Percentiles rank a stretch among this genome's conserved stretches.
Evolutionary conservation across 768 basidiomycete genomes (phyloP).

Genomic region (Mycena epipterygia): DNA sequence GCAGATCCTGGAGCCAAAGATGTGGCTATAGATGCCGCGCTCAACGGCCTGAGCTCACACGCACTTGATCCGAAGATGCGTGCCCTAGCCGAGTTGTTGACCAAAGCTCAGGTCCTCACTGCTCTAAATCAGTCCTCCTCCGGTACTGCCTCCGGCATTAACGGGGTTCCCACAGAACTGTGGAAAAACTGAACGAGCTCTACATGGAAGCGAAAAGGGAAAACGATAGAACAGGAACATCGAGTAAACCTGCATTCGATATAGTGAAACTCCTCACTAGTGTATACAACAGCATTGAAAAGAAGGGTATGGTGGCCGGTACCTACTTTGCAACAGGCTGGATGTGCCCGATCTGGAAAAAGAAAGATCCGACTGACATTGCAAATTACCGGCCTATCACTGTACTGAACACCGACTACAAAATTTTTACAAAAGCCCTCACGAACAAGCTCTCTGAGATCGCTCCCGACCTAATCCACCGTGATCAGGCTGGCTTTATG

Average conservation of each 20-base stretch:
- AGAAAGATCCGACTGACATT: neutral
- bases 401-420: too few relatives aligned
- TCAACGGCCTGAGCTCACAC: neutral
- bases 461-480: neutral
- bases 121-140: neutral
- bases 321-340: neutral
- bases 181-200: neutral
- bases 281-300: neutral
- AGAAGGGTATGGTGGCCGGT: neutral
- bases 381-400: neutral
- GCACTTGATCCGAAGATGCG: neutral
- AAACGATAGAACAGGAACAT: neutral
- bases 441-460: neutral
- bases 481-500: neutral
- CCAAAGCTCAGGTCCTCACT: neutral
- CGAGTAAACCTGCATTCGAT: neutral
- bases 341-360: neutral
- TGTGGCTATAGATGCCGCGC: neutral
- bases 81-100: neutral
- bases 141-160: neutral
- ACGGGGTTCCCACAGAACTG: neutral
- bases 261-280: neutral
- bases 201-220: neutral
- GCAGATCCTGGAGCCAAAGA: neutral
- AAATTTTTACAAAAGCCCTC: neutral